Evolutionary conservation across 306 rosid genomes (phyloP), one percentile per base, ranked within the genome.

Genomic region (Quercus rubra): DNA sequence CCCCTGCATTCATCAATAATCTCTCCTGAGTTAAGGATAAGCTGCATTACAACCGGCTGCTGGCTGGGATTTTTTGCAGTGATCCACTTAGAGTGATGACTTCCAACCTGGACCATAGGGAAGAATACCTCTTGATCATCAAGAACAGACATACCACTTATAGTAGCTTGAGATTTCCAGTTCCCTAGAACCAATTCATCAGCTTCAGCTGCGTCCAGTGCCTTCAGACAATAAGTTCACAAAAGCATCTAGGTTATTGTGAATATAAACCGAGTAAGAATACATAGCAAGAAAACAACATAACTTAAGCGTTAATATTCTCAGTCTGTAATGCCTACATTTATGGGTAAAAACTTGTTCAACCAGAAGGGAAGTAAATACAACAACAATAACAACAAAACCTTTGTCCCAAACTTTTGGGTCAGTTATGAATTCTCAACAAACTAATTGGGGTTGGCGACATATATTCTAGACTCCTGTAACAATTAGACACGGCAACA

Each of bases 1-100:
- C 81, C 88, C 80, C 77, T 79, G 89, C 99, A 95, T 52, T 85
- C 83, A 67, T 87, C 89, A 73, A 89, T 84, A 68, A 92, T 85
- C 87, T 89, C 96, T 77, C 92, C 95, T 1, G 94, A 86, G 81
- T 95, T 95, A 83, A 92, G 86, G 75, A 95, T 85, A 83, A 92
- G 94, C 91, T 95, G 97, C 93, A 92, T 82, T 57, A 87, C 82
- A 83, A 95, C 96, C 3, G 99, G 97, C 75, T 85, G 81, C 49
- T 83, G 81, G 74, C 96, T 87, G n/a, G 99, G 99, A 83, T 95
- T 95, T 85, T 85, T 90, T 61, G 90, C 92, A 64, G 89, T 84
- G 79, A 95, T 90, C 98, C 97, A 87, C 86, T 79, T 83, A 21
- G 96, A 83, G 76, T 77, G 84, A 85, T 86, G 85, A 85, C 86